Base-by-base conservation (phyloP, 2,329 filamentous ascomycete species). In the Fusarium sp. region DNA sequence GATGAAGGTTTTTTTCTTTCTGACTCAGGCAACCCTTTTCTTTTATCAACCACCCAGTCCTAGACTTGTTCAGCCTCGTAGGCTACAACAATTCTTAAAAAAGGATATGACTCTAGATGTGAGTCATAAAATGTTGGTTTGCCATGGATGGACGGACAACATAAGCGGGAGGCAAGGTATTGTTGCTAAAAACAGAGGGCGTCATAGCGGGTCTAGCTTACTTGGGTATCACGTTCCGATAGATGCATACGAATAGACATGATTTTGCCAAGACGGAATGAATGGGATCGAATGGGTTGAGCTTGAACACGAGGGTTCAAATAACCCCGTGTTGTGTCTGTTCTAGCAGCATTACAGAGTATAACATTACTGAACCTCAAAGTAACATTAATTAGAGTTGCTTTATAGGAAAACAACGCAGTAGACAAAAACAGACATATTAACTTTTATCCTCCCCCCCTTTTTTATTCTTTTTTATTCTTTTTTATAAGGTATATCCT, bases 181-280 rank as follows among this genome's bases (percentile, higher is more conserved):
- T 58, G 54, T 39, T 58, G 54, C 54, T 58, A 58, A 58, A 58
- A 58, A 58, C 31, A 52, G 54, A 39, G 22, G 54, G 54, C 54
- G 33, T 58, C 54, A 58, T 39, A 58, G 54, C 54, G 54, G 54
- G 54, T 58, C 54, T 58, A 50, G 24, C 45, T 50, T 50, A n/a
- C 45, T 27, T 29, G 0, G 45, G 45, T 50, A 50, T 50, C 45
- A 50, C 10, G 45, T 29, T 50, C 45, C 45, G 45, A 29, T 50
- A 50, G 24, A 50, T 50, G 45, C 45, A 50, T 50, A 50, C 4
- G 39, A 13, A 43, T 24, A 24, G 20, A 48, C 20, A 7, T n/a
- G n/a, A 29, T 50, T 14, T 43, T 43, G 10, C 6, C 9, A 41
- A 43, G 6, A 22, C 13, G 35, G 16, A 14, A 18, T 18, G 5